These are phyloP conservation scores for Calophaca sinica DNA, from an alignment of 306 rosid genomes.

Conservation along the genomic window DNA sequence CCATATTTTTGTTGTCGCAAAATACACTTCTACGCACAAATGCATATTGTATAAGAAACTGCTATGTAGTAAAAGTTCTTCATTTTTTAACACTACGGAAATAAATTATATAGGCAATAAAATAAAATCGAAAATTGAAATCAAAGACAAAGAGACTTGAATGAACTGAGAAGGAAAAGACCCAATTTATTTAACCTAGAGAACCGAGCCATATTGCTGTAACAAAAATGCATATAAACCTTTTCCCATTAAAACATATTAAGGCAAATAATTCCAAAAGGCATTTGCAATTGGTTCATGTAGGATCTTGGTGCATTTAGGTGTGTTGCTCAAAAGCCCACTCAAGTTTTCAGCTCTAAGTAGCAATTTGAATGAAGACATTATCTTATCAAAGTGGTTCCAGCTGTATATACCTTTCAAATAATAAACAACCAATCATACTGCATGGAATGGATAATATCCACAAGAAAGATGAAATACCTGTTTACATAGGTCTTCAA, in stretches of 20 bases:
- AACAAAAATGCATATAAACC: constrained; percentile 7
- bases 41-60: constrained; percentile 7
- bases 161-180: constrained; percentile 29
- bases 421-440: constrained; percentile 23
- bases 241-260: neutral
- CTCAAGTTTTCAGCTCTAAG: constrained; percentile 18
- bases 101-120: neutral
- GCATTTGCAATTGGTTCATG: constrained; percentile 20
- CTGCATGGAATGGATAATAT: neutral
- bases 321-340: constrained; percentile 31
- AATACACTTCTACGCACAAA: constrained; percentile 12
- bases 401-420: neutral
- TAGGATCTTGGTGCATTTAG: constrained; percentile 24
- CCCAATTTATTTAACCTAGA: neutral
- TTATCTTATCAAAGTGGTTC: constrained; percentile 15
- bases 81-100: neutral
- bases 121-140: neutral
- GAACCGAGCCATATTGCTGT: constrained; percentile 22
- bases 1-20: constrained; percentile 29
- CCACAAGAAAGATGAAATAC: constrained; percentile 52
- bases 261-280: constrained; percentile 16
- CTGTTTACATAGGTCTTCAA: constrained; percentile 97
- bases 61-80: constrained; percentile 1
- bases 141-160: neutral
- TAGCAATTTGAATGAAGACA: constrained; percentile 33